Evolutionary conservation across 2,329 filamentous ascomycete genomes (phyloP).

Genomic region (Ascochyta rabiei): DNA sequence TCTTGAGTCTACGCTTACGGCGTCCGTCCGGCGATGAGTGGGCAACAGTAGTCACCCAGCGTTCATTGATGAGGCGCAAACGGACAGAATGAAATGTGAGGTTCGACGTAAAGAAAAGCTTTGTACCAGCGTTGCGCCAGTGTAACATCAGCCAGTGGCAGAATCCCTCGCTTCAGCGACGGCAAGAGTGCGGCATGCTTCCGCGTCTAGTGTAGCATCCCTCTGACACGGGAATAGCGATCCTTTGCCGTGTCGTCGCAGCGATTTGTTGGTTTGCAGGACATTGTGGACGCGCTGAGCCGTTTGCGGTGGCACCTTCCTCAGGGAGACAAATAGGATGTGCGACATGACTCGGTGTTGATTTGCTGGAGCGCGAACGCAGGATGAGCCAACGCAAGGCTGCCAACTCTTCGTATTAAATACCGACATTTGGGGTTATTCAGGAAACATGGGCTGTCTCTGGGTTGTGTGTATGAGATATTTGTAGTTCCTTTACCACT

Average conservation of each 20-base stretch:
- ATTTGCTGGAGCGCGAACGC: neutral
- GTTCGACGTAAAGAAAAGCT: slow-evolving; percentile 2
- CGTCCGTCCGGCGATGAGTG: neutral
- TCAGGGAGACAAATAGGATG: neutral
- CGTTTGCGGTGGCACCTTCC: slow-evolving; percentile 12
- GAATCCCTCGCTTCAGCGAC: slow-evolving; percentile 11
- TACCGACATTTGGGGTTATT: no score
- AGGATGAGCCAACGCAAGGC: no score
- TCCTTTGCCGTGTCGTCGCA: slow-evolving; percentile 6
- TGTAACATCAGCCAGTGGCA: slow-evolving; percentile 9
- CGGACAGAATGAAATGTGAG: neutral
- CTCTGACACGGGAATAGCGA: slow-evolving; percentile 7
- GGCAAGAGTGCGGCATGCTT: slow-evolving; percentile 10
- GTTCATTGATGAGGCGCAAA: neutral
- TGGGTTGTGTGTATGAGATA: no score
- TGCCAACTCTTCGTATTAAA: no score
- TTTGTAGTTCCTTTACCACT: no score
- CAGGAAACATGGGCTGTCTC: no score
- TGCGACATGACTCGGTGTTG: slow-evolving; percentile 6
- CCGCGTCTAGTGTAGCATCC: neutral
- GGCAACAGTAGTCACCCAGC: neutral
- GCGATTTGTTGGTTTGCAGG: slow-evolving; percentile 1
- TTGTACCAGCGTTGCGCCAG: slow-evolving; percentile 13
- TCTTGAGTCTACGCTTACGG: neutral
- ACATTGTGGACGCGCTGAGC: neutral